These are phyloP conservation scores for Pichia terricola DNA, from an alignment of 1,139 yeast genomes.

Conservation along the genomic window DNA sequence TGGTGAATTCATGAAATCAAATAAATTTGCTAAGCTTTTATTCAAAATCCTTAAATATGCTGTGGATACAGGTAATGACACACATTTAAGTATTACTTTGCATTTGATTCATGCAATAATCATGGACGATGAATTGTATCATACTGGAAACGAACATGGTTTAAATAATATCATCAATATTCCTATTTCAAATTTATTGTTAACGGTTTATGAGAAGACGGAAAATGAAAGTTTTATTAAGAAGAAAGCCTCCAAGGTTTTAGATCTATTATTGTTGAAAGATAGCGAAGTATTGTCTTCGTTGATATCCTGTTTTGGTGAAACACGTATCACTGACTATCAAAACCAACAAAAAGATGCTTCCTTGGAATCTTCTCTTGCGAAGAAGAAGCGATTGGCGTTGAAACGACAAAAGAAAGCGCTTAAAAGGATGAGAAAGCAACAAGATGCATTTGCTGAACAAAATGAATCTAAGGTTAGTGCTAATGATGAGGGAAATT, in stretches of 20 bases:
- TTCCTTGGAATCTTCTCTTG: constrained; percentile 55
- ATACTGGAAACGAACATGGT: constrained; percentile 30
- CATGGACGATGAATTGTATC: constrained; percentile 39
- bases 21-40: constrained; percentile 44
- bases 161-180: constrained; percentile 40
- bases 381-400: constrained; percentile 57
- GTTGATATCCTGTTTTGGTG: constrained; percentile 49
- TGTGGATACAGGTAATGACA: constrained; percentile 32
- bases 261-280: constrained; percentile 39
- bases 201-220: constrained; percentile 37
- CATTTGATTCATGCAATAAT: constrained; percentile 61
- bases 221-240: constrained; percentile 40
- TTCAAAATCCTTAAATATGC: constrained; percentile 48
- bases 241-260: constrained; percentile 46
- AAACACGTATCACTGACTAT: constrained; percentile 39
- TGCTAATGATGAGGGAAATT: constrained; percentile 1
- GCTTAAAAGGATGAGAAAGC: constrained; percentile 68
- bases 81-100: constrained; percentile 47
- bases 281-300: constrained; percentile 42
- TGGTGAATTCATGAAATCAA: constrained; percentile 44
- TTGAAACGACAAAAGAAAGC: constrained; percentile 63
- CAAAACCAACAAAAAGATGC: constrained; percentile 45
- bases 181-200: constrained; percentile 47
- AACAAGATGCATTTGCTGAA: constrained; percentile 62
- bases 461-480: constrained; percentile 27